Percentiles rank a stretch among this genome's conserved stretches.
Conservation (phyloP, 129 eudicot species). For the Kitagawia praeruptora region DNA sequence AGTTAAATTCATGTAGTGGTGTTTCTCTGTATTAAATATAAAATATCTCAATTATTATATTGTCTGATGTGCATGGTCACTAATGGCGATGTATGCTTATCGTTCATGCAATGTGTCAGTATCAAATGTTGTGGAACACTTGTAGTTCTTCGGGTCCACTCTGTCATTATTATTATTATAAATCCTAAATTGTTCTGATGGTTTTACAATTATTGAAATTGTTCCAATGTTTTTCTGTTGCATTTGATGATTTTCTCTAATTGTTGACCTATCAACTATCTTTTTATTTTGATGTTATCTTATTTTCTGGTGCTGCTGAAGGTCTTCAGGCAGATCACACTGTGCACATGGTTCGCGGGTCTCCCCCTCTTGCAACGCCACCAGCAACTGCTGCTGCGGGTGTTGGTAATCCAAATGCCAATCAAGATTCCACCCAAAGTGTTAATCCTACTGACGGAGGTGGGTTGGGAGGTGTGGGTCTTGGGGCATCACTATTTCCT, state of each 20-base stretch:
- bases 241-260: too few species aligned
- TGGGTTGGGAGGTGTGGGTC: constrained; percentile 49
- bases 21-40: background rate
- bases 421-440: constrained; percentile 35
- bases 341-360: constrained; percentile 89
- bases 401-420: constrained; percentile 30
- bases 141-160: background rate
- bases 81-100: background rate
- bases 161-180: background rate
- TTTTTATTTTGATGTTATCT: background rate
- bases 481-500: constrained; percentile 53
- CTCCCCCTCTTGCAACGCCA: constrained; percentile 43
- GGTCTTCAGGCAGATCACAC: constrained; percentile 93
- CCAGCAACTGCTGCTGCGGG: constrained; percentile 33
- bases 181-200: background rate
- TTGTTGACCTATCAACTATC: background rate
- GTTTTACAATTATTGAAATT: background rate
- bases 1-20: background rate
- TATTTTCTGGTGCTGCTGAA: constrained; percentile 15
- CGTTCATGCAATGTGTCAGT: background rate
- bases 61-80: background rate
- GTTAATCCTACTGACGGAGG: constrained; percentile 26
- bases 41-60: background rate
- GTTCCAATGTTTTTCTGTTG: background rate
- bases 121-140: background rate